A percentile compares a stretch with the other conserved stretches of the same genome.
Conservation (phyloP, 306 rosid species). For the Vicia sativa region DNA sequence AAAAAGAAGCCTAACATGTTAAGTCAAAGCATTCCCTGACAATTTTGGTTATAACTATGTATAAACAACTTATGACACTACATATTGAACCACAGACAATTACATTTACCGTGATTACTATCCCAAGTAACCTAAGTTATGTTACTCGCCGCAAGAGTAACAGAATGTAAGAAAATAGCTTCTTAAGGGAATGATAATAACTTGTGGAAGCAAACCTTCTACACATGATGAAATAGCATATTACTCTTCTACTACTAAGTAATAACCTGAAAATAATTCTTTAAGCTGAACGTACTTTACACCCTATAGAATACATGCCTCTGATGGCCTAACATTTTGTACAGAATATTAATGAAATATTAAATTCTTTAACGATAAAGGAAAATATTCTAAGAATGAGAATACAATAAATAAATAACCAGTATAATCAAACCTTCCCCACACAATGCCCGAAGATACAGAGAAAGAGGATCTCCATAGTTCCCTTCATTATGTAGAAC, state of each 20-base stretch:
- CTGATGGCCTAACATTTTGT: constrained; percentile 12
- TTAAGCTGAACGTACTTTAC: constrained; percentile 12
- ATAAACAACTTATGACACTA: constrained; percentile 27
- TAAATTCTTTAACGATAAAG: constrained; percentile 22
- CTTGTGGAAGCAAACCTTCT: constrained; percentile 24
- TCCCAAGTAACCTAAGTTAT: constrained; percentile 21
- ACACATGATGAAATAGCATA: constrained; percentile 11
- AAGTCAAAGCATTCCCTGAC: constrained; percentile 29
- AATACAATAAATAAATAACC: constrained; percentile 24
- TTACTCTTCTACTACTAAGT: constrained; percentile 22
- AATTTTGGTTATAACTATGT: constrained; percentile 24
- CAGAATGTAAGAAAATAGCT: constrained; percentile 35
- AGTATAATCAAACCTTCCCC: constrained; percentile 69
- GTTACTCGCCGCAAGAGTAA: constrained; percentile 20
- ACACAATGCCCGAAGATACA: constrained; percentile 93
- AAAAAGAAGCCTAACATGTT: constrained; percentile 40
- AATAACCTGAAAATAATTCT: constrained; percentile 24
- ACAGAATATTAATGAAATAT: constrained; percentile 23
- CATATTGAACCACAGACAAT: constrained; percentile 23
- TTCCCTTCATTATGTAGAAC: constrained; percentile 77
- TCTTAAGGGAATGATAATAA: constrained; percentile 6
- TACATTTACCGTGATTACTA: constrained; percentile 17
- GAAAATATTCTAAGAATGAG: constrained; percentile 23
- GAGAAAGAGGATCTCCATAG: constrained; percentile 89
- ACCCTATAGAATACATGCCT: constrained; percentile 28